Conservation (phyloP, 2,329 filamentous ascomycete species). For the Fonsecaea multimorphosa region DNA sequence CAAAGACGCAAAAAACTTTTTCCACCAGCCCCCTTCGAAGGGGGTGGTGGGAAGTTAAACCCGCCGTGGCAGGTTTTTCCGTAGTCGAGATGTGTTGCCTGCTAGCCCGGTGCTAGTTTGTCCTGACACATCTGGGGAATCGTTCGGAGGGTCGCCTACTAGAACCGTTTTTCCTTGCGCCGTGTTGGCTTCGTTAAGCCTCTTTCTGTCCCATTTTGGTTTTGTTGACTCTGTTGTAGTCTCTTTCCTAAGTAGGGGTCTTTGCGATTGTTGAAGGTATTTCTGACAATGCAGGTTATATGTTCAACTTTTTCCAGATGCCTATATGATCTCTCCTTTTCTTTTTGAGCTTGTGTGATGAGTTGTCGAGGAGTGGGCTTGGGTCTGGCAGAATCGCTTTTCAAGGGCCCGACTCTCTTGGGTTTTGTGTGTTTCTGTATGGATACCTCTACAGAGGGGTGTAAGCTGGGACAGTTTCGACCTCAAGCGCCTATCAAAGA, state of each 20-base stretch:
- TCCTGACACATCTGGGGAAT: too few relatives aligned
- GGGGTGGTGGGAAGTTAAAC: slow-evolving; percentile 7
- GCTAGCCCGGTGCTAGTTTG: too few relatives aligned
- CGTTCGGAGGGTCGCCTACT: slow-evolving; percentile 6
- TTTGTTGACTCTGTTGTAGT: slow-evolving; percentile 2
- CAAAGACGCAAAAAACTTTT: neutral
- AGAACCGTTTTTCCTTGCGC: neutral
- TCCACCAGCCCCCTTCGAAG: neutral
- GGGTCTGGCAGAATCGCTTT: neutral
- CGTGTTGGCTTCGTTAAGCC: slow-evolving; percentile 13
- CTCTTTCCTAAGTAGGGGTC: slow-evolving; percentile 15
- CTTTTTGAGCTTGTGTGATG: neutral
- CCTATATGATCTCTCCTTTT: neutral
- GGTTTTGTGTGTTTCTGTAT: neutral
- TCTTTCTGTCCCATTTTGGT: neutral
- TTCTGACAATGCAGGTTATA: neutral
- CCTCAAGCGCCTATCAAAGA: neutral
- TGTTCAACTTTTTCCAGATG: neutral
- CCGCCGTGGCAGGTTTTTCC: neutral
- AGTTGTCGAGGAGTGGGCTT: neutral
- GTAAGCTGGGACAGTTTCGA: neutral
- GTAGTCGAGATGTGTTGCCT: neutral
- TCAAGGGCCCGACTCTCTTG: neutral
- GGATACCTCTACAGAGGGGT: neutral
- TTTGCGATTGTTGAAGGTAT: slow-evolving; percentile 8